Evolutionary conservation across 331 rosid genomes (phyloP), one percentile per base, ranked within the genome.

Genomic region (Malus hybrid): DNA sequence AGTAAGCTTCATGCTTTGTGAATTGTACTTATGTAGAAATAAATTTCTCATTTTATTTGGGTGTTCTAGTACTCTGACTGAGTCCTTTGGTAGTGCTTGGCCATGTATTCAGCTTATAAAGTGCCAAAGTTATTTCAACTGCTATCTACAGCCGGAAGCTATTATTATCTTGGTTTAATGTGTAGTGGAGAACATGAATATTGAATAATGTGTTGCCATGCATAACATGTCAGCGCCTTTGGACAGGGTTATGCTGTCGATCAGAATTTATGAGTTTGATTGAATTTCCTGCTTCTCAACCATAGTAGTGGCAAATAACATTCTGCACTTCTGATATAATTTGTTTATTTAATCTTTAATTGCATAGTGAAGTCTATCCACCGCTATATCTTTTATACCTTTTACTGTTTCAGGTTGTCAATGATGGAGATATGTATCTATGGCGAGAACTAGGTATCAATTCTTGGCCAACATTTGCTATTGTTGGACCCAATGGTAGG

Each of bases 391-490:
- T 67, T 55, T 6, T 30, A 22, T 12, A 36, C 46, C 68, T 12
- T 61, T 34, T 76, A 30, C 64, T 30, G 26, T 69, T 76, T 80
- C 81, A 94, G 99, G 99, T 94, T 74, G 99, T 92, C 79, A 94
- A 94, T 80, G 99, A 94, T 76, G 96, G 95, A 70, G 96, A 94
- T 64, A 94, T 94, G 99, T 88, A 78, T 75, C 86, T 94, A 74
- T 94, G 99, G 99, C 82, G 92, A 82, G 88, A 87, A 44, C 88
- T 94, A 75, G 99, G 99, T 46, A 81, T 94, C 79, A 94, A 75
- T 86, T 94, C 97, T 64, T 94, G 99, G 99, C 97, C 99, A 76
- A 94, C 99, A 33, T 91, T 94, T 81, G 95, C 99, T 77, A 53
- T 94, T 69, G 82, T 94, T 73, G 92, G 92, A 52, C 99, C 99